Percentiles rank a stretch among this genome's conserved stretches.
Conservation (phyloP, 108 stramenopile genomes). For the Poteriospumella lacustris region DNA sequence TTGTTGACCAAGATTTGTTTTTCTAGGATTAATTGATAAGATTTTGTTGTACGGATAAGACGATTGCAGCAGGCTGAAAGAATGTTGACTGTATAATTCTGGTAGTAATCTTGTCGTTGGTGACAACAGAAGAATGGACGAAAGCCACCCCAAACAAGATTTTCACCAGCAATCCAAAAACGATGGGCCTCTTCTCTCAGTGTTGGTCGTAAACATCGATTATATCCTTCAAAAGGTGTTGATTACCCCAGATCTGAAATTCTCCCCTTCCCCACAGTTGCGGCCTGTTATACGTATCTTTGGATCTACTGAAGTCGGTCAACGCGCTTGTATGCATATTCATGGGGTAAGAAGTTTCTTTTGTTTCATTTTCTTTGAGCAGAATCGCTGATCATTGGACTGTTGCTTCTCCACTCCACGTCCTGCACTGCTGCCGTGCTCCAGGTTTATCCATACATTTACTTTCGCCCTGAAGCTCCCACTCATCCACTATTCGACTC, state of each 20-base stretch:
- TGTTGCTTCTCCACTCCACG: background rate
- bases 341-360: conserved; percentile 39
- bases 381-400: background rate
- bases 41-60: too few relatives aligned
- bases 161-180: too few relatives aligned
- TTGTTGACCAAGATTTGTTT: too few relatives aligned
- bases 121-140: too few relatives aligned
- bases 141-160: too few relatives aligned
- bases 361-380: conserved; percentile 10
- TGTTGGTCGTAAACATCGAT: conserved; percentile 4
- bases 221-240: background rate
- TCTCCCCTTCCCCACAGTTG: background rate
- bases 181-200: background rate
- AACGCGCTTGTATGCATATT: conserved; percentile 49
- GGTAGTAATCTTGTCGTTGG: too few relatives aligned
- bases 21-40: too few relatives aligned
- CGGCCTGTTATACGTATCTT: conserved; percentile 46
- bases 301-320: conserved; percentile 49
- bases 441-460: conserved; percentile 12
- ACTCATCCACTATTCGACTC: conserved; percentile 11
- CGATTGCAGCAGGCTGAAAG: too few relatives aligned
- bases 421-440: background rate
- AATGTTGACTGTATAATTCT: too few relatives aligned
- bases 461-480: conserved; percentile 14
- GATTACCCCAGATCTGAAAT: background rate